phyloP scores from a whole-genome alignment of 352 stramenopile genomes.

The Phytophthora sp. region DNA sequence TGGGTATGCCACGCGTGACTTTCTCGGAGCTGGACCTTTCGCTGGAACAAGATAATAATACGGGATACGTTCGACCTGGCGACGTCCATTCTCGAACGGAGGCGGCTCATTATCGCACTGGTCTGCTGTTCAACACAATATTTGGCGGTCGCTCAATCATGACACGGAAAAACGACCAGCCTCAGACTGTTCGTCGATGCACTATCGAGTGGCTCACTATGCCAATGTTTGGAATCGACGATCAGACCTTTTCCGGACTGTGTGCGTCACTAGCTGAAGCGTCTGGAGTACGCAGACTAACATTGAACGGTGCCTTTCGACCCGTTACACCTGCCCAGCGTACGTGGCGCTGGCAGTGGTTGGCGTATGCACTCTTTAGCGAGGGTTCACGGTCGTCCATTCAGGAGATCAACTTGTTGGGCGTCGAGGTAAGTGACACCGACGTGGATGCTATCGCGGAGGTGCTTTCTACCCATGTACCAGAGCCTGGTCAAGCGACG shows the following conservation, averaged over 20 bases:
- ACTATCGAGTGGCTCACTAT: conserved; percentile 35
- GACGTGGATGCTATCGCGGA: conserved; percentile 25
- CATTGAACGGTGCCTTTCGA: conserved; percentile 26
- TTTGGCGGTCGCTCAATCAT: conserved; percentile 25
- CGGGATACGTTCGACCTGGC: not conserved
- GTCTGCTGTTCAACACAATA: conserved; percentile 34
- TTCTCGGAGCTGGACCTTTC: conserved; percentile 37
- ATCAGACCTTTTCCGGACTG: conserved; percentile 23
- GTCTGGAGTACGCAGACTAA: conserved; percentile 16
- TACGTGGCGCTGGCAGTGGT: conserved; percentile 36
- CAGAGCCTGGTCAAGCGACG: conserved; percentile 14
- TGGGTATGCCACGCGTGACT: conserved; percentile 14
- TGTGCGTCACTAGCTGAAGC: conserved; percentile 29
- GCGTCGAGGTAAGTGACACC: conserved; percentile 18
- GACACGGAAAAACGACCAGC: conserved; percentile 5
- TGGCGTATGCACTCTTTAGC: conserved; percentile 33
- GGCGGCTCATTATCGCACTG: conserved; percentile 14
- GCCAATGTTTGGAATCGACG: conserved; percentile 33
- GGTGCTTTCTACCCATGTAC: conserved; percentile 24
- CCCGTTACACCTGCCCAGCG: conserved; percentile 17
- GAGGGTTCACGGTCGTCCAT: conserved; percentile 29
- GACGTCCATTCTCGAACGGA: conserved; percentile 11
- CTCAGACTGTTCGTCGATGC: conserved; percentile 8
- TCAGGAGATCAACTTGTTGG: conserved; percentile 29
- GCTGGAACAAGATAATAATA: conserved; percentile 28